These are phyloP conservation scores for Colletotrichum eremochloae DNA, from an alignment of 2,329 filamentous ascomycete species.

Conservation along the genomic window DNA sequence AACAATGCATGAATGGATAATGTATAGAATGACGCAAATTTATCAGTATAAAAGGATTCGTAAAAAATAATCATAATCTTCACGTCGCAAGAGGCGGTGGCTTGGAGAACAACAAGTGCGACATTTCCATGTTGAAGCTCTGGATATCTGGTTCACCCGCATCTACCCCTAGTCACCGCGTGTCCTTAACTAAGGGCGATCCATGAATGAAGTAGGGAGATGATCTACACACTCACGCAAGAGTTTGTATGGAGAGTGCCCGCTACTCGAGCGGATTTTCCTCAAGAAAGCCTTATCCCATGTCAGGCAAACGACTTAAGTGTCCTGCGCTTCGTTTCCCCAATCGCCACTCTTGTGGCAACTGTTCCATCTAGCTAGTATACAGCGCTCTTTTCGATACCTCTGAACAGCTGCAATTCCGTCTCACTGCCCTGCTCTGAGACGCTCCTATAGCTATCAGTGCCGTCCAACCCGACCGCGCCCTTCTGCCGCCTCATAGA, in stretches of 20 bases:
- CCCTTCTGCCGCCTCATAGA: slow-evolving; percentile 27
- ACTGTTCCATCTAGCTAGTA: slow-evolving; percentile 20
- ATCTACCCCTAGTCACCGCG: background rate
- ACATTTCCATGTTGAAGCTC: background rate
- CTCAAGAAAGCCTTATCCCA: background rate
- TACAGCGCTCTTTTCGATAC: slow-evolving; percentile 22
- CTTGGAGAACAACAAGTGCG: background rate
- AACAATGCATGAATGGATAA: slow-evolving; percentile 1
- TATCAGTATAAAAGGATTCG: too few species aligned
- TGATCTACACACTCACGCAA: background rate
- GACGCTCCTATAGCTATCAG: background rate
- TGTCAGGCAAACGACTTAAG: slow-evolving; percentile 11
- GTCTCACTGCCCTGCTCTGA: slow-evolving; percentile 30
- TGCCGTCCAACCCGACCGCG: slow-evolving; percentile 6
- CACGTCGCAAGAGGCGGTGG: background rate
- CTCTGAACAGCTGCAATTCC: slow-evolving; percentile 22
- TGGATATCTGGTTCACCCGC: background rate
- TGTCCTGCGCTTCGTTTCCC: slow-evolving; percentile 9
- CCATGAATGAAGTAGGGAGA: too few species aligned
- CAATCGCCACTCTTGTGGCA: background rate
- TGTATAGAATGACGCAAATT: background rate
- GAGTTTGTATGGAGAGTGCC: background rate
- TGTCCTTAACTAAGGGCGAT: background rate
- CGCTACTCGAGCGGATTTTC: background rate
- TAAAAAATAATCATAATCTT: background rate